Conservation (phyloP, 2,329 filamentous ascomycete genomes). For the Diaporthe citri region DNA sequence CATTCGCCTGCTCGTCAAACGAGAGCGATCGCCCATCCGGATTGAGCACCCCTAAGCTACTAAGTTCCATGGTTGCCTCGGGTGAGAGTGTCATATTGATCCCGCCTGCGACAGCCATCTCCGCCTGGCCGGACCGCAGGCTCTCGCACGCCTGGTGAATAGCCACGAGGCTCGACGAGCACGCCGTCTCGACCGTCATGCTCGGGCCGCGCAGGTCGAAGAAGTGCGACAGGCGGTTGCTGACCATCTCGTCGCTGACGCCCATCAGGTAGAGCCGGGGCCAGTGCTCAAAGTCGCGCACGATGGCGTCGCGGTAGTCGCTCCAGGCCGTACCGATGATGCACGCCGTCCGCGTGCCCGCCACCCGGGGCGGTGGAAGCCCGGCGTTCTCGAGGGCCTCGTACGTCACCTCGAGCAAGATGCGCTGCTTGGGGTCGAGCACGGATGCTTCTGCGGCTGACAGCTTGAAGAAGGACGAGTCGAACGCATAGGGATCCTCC, state of each 20-base stretch:
- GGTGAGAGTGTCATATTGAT: constrained; percentile 45
- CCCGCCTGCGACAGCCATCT: constrained; percentile 46
- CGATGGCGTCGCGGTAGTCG: constrained; percentile 48
- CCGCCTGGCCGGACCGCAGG: constrained; percentile 45
- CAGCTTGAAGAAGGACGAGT: constrained; percentile 33
- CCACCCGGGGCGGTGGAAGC: constrained; percentile 44
- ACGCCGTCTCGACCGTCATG: constrained; percentile 60
- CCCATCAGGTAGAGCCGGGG: constrained; percentile 52
- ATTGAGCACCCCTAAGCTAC: not conserved
- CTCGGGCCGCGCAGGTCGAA: constrained; percentile 56
- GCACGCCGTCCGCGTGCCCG: constrained; percentile 50
- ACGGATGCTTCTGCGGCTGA: not conserved
- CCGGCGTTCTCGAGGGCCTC: constrained; percentile 32
- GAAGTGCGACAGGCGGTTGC: constrained; percentile 57
- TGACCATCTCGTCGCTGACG: constrained; percentile 50
- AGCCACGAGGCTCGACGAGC: constrained; percentile 56
- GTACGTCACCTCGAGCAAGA: constrained; percentile 27
- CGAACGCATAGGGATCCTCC: constrained; percentile 25
- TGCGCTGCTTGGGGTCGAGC: constrained; percentile 35
- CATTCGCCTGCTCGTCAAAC: constrained; percentile 12
- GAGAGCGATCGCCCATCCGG: not conserved
- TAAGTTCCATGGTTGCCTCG: constrained; percentile 30
- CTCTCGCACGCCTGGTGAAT: constrained; percentile 55
- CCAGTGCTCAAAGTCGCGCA: constrained; percentile 44
- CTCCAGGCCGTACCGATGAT: constrained; percentile 49